Base-by-base conservation (phyloP, 768 basidiomycete genomes). In the Rhizopogon sp. region DNA sequence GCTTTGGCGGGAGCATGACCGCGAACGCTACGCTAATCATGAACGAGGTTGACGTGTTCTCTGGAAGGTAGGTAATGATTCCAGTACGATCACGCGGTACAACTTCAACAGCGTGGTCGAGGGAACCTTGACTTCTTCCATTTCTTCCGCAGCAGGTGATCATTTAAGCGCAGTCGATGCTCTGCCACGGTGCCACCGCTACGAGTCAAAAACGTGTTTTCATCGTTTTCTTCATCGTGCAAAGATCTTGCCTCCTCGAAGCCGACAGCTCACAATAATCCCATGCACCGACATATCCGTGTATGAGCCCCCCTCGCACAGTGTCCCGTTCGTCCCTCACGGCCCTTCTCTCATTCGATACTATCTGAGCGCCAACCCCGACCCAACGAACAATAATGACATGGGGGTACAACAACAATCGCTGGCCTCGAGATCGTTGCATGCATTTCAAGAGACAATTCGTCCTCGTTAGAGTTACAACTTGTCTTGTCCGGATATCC, bases 391-490 rank as follows among this genome's bases (percentile, higher is more conserved):
- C 22, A 25, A 25, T 25, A 25, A 25, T 3, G 22, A 2, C 22
- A 25, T 25, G 22, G 22, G 2, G 3, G 22, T 25, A 25, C 22
- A 25, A 25, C 22, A 25, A 25, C 2, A 25, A 25, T 25, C 22
- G 22, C 22, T 25, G 22, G 22, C 22, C 22, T 25, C 22, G 22
- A 25, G 22, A 25, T 25, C 22, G 22, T 25, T 3, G 22, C 22
- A 25, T 25, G 22, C 22, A 25, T 25, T 25, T 25, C 98, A 99
- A 73, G 97, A 99, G 73, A 98, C 97, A 0, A 98, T 99, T 57
- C 97, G 96, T 70, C 96, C 96, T 63, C 90, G 96, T 74, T 98
- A 98, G 80, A 97, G 93, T 79, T 99, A 99, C 84, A 99, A 99
- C 75, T 96, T 93, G 7, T 96, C 94, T n/a, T 98, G 95, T 60